phyloP scores from a whole-genome alignment of 179 eudicot genomes.

The Heliamphora pulchella region DNA sequence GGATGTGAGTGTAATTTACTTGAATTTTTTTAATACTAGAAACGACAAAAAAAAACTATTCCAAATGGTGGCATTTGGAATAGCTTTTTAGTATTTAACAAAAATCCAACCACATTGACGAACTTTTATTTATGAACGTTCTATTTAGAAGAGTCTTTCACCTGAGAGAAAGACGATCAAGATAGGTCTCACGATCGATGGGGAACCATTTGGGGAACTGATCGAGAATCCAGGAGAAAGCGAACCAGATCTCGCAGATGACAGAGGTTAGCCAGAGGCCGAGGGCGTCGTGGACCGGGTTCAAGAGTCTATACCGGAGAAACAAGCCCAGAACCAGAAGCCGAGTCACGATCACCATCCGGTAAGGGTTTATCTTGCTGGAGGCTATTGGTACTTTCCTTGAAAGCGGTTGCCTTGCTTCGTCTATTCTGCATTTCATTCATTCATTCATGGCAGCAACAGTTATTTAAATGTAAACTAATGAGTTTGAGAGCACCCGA shows the following conservation, averaged over 20 bases:
- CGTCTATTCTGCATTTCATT: slow-evolving; percentile 54
- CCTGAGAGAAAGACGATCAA: slow-evolving; percentile 94
- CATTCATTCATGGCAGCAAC: too few species aligned
- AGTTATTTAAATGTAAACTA: background rate
- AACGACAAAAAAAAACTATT: too few species aligned
- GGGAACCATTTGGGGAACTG: slow-evolving; percentile 98
- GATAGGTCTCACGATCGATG: slow-evolving; percentile 83
- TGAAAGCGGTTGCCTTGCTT: slow-evolving; percentile 89
- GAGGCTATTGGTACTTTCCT: slow-evolving; percentile 92
- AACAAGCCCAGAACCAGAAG: slow-evolving; percentile 63
- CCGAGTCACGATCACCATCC: slow-evolving; percentile 78
- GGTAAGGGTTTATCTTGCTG: slow-evolving; percentile 83
- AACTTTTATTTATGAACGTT: background rate
- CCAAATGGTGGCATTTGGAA: too few species aligned
- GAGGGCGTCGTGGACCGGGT: slow-evolving; percentile 84
- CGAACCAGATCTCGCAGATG: slow-evolving; percentile 52
- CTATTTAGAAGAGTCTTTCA: slow-evolving; percentile 7
- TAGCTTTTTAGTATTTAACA: too few species aligned
- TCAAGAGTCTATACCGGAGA: slow-evolving; percentile 72
- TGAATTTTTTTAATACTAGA: too few species aligned
- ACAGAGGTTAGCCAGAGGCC: slow-evolving; percentile 76
- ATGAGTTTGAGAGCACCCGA: background rate
- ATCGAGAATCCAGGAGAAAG: slow-evolving; percentile 90
- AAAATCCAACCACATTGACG: background rate
- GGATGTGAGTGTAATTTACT: too few species aligned